Conservation (phyloP, 352 stramenopile genomes). For the Globisporangium nagaii region DNA sequence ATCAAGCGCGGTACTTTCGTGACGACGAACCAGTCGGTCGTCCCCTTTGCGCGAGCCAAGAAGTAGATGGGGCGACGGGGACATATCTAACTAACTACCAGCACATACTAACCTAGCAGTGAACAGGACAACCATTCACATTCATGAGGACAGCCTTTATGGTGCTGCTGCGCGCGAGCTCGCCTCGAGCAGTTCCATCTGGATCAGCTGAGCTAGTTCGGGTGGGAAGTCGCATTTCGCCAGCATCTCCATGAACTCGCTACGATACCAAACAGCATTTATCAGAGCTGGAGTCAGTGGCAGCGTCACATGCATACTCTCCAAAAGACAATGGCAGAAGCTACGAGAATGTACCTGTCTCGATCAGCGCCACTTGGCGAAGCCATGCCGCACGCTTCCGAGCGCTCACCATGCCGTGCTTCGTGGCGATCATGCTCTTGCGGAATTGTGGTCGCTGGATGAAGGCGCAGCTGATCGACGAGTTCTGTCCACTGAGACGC, state of each 20-base stretch:
- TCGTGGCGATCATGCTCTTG: neutral
- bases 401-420: no score
- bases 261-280: neutral
- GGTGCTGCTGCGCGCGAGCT: neutral
- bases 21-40: conserved; percentile 48
- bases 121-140: neutral
- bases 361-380: neutral
- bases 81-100: neutral
- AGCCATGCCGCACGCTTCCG: no score
- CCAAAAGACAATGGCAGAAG: neutral
- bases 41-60: conserved; percentile 21
- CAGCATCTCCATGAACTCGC: conserved; percentile 21
- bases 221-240: conserved; percentile 23
- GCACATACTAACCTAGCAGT: no score
- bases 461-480: conserved; percentile 1
- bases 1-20: conserved; percentile 42
- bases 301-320: no score
- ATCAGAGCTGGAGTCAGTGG: no score
- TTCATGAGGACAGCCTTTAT: neutral
- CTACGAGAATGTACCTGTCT: neutral
- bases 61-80: no score
- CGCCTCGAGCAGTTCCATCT: conserved; percentile 11
- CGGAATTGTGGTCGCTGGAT: neutral
- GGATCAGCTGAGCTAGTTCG: conserved; percentile 24
- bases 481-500: conserved; percentile 28